These are phyloP conservation scores for Evernia prunastri DNA, from an alignment of 495 filamentous ascomycete species.

Conservation along the genomic window DNA sequence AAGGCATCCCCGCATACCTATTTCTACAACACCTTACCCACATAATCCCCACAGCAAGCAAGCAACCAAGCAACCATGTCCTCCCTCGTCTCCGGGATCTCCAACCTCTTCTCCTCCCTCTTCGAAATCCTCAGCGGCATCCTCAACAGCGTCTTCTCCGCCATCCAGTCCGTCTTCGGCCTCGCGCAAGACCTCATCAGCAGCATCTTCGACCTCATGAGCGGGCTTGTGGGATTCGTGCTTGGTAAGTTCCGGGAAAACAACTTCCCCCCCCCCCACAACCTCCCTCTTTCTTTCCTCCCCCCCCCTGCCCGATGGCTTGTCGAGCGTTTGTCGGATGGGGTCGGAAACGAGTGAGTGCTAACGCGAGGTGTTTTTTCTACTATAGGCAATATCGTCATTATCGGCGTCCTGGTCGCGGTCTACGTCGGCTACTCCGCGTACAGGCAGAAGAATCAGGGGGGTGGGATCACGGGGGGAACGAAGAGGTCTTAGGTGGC, in stretches of 20 bases:
- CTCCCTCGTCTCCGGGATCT: conserved; percentile 32
- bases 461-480: conserved; percentile 18
- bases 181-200: conserved; percentile 23
- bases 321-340: too few species aligned
- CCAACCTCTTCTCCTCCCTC: conserved; percentile 36
- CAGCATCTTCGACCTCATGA: conserved; percentile 30
- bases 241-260: conserved; percentile 38
- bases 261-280: too few species aligned
- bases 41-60: not conserved
- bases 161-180: conserved; percentile 33
- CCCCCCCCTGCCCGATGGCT: too few species aligned
- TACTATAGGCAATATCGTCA: conserved; percentile 41
- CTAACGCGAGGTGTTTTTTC: not conserved
- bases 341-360: too few species aligned
- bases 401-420: conserved; percentile 43
- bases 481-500: conserved; percentile 19
- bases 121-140: conserved; percentile 28
- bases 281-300: not conserved
- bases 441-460: conserved; percentile 32
- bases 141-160: conserved; percentile 30
- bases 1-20: too few species aligned
- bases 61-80: conserved; percentile 31
- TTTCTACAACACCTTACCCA: not conserved
- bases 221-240: conserved; percentile 38
- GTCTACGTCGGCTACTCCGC: conserved; percentile 38